Evolutionary conservation across 2,329 filamentous ascomycete species (phyloP).

Genomic region (Chaetomiaceae sp.): DNA sequence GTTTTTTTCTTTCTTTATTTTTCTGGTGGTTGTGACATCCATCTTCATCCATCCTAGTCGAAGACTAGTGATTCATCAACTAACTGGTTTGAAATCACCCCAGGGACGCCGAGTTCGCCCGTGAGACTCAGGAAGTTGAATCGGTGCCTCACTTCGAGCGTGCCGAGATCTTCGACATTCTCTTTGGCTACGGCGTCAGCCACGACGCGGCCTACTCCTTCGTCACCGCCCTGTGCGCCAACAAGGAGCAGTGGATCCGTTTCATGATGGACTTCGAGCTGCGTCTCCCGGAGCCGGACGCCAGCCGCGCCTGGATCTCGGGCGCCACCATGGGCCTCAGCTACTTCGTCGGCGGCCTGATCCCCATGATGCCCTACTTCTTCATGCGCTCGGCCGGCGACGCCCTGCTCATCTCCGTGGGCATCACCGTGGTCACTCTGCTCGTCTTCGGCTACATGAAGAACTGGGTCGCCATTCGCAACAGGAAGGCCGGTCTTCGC

Average conservation of each 20-base stretch:
- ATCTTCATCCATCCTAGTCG: too few species aligned
- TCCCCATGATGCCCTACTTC: conserved; percentile 69
- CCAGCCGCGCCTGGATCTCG: conserved; percentile 46
- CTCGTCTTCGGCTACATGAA: conserved; percentile 63
- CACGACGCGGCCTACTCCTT: conserved; percentile 40
- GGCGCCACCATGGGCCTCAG: conserved; percentile 62
- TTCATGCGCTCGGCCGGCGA: conserved; percentile 42
- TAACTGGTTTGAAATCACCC: conserved; percentile 37
- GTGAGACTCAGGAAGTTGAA: conserved; percentile 41
- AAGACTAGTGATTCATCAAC: too few species aligned
- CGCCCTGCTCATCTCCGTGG: conserved; percentile 56
- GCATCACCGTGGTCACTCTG: conserved; percentile 55
- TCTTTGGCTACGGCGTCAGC: conserved; percentile 42
- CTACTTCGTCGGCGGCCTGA: conserved; percentile 65
- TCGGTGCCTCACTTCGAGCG: conserved; percentile 41
- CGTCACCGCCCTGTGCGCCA: conserved; percentile 43
- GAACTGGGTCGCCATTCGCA: conserved; percentile 47
- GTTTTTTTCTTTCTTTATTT: not conserved
- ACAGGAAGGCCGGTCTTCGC: conserved; percentile 48
- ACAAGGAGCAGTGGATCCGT: conserved; percentile 46
- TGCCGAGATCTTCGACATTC: conserved; percentile 44
- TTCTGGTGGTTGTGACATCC: too few species aligned
- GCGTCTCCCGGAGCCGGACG: conserved; percentile 41
- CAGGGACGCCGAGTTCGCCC: conserved; percentile 45
- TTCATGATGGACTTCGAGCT: conserved; percentile 60